Conservation (phyloP, 2,329 filamentous ascomycete species). For the Alternaria triticimaculans region DNA sequence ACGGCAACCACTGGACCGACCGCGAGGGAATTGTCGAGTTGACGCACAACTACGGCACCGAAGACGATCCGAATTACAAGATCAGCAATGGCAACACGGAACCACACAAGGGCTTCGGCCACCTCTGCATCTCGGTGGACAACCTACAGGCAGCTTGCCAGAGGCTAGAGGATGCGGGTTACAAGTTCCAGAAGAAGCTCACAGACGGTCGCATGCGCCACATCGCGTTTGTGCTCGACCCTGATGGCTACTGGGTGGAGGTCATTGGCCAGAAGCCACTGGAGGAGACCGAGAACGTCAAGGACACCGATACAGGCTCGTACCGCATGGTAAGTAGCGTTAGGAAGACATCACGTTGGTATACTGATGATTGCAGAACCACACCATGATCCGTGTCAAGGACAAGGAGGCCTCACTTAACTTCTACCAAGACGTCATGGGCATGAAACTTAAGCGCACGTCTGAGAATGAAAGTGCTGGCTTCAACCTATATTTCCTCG, state of each 20-base stretch:
- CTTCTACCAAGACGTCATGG: constrained; percentile 76
- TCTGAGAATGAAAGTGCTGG: constrained; percentile 71
- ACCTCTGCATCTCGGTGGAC: constrained; percentile 75
- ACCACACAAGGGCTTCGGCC: constrained; percentile 82
- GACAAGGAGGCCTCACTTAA: constrained; percentile 55
- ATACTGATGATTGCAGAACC: constrained; percentile 63
- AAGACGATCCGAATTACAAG: constrained; percentile 80
- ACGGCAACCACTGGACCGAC: constrained; percentile 76
- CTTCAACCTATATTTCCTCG: constrained; percentile 94
- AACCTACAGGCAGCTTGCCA: constrained; percentile 86
- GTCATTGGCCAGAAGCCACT: constrained; percentile 75
- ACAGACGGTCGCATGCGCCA: constrained; percentile 74
- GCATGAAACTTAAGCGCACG: constrained; percentile 82
- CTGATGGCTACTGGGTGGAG: constrained; percentile 77
- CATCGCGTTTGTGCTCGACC: constrained; percentile 90
- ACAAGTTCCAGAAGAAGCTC: constrained; percentile 94
- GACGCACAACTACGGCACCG: constrained; percentile 85
- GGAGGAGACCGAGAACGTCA: constrained; percentile 74
- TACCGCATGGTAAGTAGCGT: constrained; percentile 68
- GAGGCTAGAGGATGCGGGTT: constrained; percentile 86
- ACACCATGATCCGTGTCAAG: constrained; percentile 96
- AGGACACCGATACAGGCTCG: constrained; percentile 72
- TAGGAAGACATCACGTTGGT: neutral
- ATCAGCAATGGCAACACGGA: constrained; percentile 91
- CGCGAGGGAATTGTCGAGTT: constrained; percentile 91